Percentiles rank a stretch among this genome's conserved stretches.
Conservation (phyloP, 2,329 filamentous ascomycete species). For the Alternaria sp. region DNA sequence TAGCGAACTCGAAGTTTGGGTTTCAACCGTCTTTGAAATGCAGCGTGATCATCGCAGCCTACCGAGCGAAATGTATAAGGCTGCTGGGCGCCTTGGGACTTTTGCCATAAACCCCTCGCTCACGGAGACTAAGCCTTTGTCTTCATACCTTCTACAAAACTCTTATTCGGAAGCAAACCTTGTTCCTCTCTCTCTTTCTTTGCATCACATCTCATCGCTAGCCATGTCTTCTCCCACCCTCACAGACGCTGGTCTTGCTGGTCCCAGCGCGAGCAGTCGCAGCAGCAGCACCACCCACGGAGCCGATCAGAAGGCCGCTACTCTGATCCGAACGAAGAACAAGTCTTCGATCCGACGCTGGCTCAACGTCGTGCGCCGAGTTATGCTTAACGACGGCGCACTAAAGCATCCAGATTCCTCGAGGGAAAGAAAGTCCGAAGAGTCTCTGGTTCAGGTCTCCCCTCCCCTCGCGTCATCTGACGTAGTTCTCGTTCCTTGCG, state of each 20-base stretch:
- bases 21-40: background rate
- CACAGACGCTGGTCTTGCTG: background rate
- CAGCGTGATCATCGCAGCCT: background rate
- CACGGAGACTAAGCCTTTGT: too few relatives aligned
- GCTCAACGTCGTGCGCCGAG: background rate
- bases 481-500: background rate
- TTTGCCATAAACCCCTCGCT: background rate
- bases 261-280: background rate
- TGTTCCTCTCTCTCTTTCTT: background rate
- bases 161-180: background rate
- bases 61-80: background rate
- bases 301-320: background rate
- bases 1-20: background rate
- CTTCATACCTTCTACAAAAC: background rate
- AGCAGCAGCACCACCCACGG: background rate
- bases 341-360: background rate
- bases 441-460: background rate
- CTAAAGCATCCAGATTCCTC: background rate
- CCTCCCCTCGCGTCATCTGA: background rate
- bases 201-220: background rate
- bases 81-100: background rate
- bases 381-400: background rate
- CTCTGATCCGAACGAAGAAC: background rate
- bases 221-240: background rate
- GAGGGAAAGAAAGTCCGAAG: background rate